phyloP scores from a whole-genome alignment of 148 eudicot species.

The Mesembryanthemum crystallinum region DNA sequence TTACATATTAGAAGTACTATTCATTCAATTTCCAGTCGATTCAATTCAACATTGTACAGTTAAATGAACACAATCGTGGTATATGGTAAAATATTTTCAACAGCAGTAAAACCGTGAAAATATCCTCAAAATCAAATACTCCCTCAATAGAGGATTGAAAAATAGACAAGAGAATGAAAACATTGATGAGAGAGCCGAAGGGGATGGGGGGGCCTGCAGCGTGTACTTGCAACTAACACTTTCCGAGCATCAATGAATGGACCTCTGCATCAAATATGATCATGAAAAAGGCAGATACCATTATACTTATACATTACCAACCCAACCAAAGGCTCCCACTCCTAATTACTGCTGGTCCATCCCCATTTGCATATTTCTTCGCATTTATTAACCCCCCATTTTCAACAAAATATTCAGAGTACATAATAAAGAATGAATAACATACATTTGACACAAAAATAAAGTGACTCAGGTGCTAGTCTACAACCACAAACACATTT shows the following conservation, averaged over 20 bases:
- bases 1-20: too few species aligned
- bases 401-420: too few species aligned
- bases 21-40: too few species aligned
- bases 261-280: conserved; percentile 36
- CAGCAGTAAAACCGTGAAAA: too few species aligned
- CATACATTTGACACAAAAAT: conserved; percentile 26
- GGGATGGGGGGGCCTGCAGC: conserved; percentile 31
- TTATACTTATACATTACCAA: too few species aligned
- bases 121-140: too few species aligned
- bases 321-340: conserved; percentile 17
- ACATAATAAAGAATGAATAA: too few species aligned
- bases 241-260: conserved; percentile 39
- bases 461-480: conserved; percentile 32
- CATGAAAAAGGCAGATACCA: conserved; percentile 27
- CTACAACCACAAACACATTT: conserved; percentile 23
- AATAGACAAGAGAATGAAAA: not conserved
- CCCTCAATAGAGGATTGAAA: not conserved
- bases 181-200: not conserved
- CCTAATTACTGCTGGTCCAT: conserved; percentile 21
- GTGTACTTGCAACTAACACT: conserved; percentile 49
- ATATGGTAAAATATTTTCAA: too few species aligned
- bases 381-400: conserved; percentile 36
- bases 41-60: too few species aligned
- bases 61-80: too few species aligned
- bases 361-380: conserved; percentile 21